Conservation (phyloP, 352 stramenopile genomes). For the Pythium aquatile region DNA sequence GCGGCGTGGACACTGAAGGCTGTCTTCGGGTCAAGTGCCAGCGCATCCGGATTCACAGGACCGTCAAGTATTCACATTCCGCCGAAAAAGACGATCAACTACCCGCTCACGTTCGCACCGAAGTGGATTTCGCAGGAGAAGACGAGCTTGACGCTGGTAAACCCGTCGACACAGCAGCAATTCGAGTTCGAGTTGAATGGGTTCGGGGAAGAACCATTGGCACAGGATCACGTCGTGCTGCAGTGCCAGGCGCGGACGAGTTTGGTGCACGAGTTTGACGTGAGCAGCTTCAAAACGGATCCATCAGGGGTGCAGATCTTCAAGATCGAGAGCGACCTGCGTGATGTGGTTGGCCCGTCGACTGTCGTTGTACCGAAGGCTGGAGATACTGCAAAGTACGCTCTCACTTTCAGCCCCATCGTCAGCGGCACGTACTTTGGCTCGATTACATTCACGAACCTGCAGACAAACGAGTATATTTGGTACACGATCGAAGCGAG, state of each 20-base stretch:
- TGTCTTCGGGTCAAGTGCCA: slow-evolving; percentile 34
- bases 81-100: slow-evolving; percentile 64
- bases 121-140: slow-evolving; percentile 77
- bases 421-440: slow-evolving; percentile 92
- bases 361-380: slow-evolving; percentile 43
- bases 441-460: slow-evolving; percentile 91
- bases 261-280: slow-evolving; percentile 69
- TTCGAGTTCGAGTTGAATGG: slow-evolving; percentile 90
- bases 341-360: slow-evolving; percentile 73
- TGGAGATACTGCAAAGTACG: slow-evolving; percentile 52
- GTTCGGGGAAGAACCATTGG: slow-evolving; percentile 87
- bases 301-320: slow-evolving; percentile 49
- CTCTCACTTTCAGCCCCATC: slow-evolving; percentile 83
- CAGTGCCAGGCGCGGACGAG: slow-evolving; percentile 86
- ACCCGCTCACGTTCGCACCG: slow-evolving; percentile 81
- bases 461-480: slow-evolving; percentile 69
- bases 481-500: slow-evolving; percentile 94
- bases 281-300: slow-evolving; percentile 60
- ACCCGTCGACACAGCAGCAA: slow-evolving; percentile 77
- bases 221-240: slow-evolving; percentile 86
- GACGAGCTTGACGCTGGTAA: slow-evolving; percentile 72
- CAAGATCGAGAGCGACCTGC: slow-evolving; percentile 92
- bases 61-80: slow-evolving; percentile 64
- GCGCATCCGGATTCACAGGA: slow-evolving; percentile 52
- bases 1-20: slow-evolving; percentile 81